Base-by-base conservation (phyloP, 169 alveolate species). In the Miamiensis avidus region DNA sequence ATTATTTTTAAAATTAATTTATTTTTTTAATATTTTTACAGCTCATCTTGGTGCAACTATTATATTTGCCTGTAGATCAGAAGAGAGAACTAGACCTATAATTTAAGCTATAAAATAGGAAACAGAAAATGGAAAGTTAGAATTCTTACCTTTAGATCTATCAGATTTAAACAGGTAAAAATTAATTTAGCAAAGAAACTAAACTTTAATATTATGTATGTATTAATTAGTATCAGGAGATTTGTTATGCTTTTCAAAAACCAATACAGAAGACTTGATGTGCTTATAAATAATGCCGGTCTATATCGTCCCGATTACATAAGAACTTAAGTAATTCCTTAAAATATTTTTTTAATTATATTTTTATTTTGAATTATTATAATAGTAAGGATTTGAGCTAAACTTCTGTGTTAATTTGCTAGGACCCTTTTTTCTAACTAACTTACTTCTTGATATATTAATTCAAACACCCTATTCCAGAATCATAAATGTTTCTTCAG, bases 201-300 rank as follows among this genome's bases (percentile, higher is more conserved):
- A 49, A 49, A 49, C 20, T 49, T 49, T 49, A 49, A 49, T 20
- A 11, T 11, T 49, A 49, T 49, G 4, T 49, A 11, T 11, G 20
- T 11, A 11, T 49, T 11, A 49, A 49, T 49, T 20, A 81, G 91
- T 78, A 78, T 82, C 29, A 75, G 76, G 65, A 77, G 75, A 91
- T 84, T 91, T 81, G 75, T 84, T 33, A 34, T 86, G 69, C 34
- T 69, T 32, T 84, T 90, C 31, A 86, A 87, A 74, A 31, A 49
- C 34, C 34, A 81, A 73, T 90, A 79, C 74, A 75, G 32, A 28
- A 65, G 85, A 76, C 69, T 91, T 4, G 94, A 91, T 82, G 88
- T 91, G 75, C 82, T 91, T 65, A 87, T 91, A n/a, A 91, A 91
- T 49, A 91, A 91, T 88, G 92, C 92, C 11, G 94, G 92, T 29